Evolutionary conservation across 192 early-diverging fungal genomes (phyloP).

Genomic region (Anaeromyces robustus): DNA sequence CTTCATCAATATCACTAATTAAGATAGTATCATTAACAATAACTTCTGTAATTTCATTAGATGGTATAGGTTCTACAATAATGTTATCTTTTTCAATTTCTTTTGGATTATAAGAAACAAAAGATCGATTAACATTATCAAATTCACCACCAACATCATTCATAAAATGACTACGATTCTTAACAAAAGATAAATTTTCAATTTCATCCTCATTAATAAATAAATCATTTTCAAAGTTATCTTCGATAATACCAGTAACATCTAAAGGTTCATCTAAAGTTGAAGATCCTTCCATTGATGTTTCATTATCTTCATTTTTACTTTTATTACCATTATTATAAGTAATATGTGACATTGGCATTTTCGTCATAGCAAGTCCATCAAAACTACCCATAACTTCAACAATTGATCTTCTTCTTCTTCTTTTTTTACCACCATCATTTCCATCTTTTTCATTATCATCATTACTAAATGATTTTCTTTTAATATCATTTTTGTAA

Average conservation of each 20-base stretch:
- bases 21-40: background rate
- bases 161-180: background rate
- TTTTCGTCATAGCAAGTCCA: background rate
- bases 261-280: background rate
- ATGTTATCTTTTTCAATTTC: background rate
- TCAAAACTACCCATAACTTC: background rate
- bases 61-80: background rate
- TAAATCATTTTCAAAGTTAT: background rate
- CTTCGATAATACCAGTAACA: background rate
- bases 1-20: background rate
- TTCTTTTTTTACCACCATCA: background rate
- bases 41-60: background rate
- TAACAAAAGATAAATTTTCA: background rate
- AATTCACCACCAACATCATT: background rate
- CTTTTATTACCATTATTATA: no score
- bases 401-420: background rate
- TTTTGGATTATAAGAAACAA: background rate
- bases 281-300: background rate
- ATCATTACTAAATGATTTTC: background rate
- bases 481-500: background rate
- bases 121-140: background rate
- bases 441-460: background rate
- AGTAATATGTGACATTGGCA: background rate
- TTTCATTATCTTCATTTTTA: background rate
- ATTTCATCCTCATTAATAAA: background rate